These are phyloP conservation scores for Phyllosticta paracitricarpa DNA, from an alignment of 2,329 filamentous ascomycete species.

Conservation along the genomic window DNA sequence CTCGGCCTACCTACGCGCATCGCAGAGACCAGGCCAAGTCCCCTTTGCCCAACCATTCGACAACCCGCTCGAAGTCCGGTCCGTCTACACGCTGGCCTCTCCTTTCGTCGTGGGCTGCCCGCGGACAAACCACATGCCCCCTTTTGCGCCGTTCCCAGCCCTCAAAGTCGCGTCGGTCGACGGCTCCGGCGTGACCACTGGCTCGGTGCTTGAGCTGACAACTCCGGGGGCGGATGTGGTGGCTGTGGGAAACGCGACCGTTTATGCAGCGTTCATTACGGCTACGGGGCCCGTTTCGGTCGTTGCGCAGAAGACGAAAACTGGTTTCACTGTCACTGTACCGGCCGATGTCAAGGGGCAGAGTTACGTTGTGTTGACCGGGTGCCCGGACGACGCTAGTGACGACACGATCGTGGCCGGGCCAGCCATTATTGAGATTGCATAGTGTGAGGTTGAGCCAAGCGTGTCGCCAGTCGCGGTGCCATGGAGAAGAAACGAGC, in stretches of 20 bases:
- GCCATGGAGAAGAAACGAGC: too few relatives aligned
- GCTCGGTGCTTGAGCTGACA: slow-evolving; percentile 13
- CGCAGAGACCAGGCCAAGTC: slow-evolving; percentile 29
- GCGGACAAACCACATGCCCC: slow-evolving; percentile 42
- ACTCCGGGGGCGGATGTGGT: slow-evolving; percentile 18
- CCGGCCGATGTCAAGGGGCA: slow-evolving; percentile 28
- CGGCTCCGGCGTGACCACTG: slow-evolving; percentile 10
- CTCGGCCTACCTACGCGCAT: slow-evolving; percentile 49
- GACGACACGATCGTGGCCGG: slow-evolving; percentile 32
- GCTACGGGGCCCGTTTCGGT: slow-evolving; percentile 28
- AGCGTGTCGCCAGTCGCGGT: background rate
- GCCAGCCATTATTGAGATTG: slow-evolving; percentile 19
- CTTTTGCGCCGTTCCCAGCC: slow-evolving; percentile 51
- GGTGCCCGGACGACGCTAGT: slow-evolving; percentile 25
- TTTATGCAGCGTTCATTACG: slow-evolving; percentile 30
- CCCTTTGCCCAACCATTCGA: slow-evolving; percentile 54
- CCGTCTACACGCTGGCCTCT: slow-evolving; percentile 55
- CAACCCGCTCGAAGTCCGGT: slow-evolving; percentile 46
- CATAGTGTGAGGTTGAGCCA: background rate
- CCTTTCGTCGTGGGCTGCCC: slow-evolving; percentile 53
- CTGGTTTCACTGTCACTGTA: slow-evolving; percentile 18
- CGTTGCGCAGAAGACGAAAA: slow-evolving; percentile 16
- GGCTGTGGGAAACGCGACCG: background rate
- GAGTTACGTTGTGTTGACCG: slow-evolving; percentile 33
- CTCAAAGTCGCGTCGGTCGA: slow-evolving; percentile 22